Evolutionary conservation across 495 filamentous ascomycete genomes (phyloP), one percentile per base, ranked within the genome.

Genomic region (Hypoxylon perforatum): DNA sequence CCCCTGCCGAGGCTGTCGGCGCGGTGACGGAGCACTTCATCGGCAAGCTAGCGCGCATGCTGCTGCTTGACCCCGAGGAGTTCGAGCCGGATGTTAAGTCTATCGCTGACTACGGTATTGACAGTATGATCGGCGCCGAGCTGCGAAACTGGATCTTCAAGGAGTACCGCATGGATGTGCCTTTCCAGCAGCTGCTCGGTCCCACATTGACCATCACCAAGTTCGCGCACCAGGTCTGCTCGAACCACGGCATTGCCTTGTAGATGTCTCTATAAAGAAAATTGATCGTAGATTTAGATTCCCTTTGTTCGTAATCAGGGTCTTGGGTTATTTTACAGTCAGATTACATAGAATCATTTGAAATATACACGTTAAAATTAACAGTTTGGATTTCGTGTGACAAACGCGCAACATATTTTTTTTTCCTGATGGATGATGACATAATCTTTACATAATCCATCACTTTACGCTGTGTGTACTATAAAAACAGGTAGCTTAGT

Each of bases 41-140:
- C 25, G 60, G 63, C 10, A 73, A 78, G 64, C 58, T 78, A 21
- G 38, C 73, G 3, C 56, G 72, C 33, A 69, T 81, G 15, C 51
- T 82, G 36, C 44, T 77, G 58, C 25, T 81, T 2, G 18, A 28
- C 21, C 21, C 52, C 12, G 73, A 73, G 15, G 63, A 64, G 12
- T 63, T 77, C 39, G 67, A 77, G 15, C 17, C 52, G n/a, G 53
- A 67, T 10, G 65, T 36, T 15, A 49, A 45, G 22, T 69, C 75
- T 0, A 60, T 84, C 23, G 75, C 73, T 3, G 50, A 45, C 11
- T 82, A 79, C 48, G 81, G 81, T 17, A 33, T 84, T 14, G 81
- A 85, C 59, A 79, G 74, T 62, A 79, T 84, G 82, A 75, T 82
- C 46, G 78, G 73, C 17, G 76, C 77, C 0, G 82, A 85, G 70